phyloP scores from a whole-genome alignment of 139 green algal species.

The Yamagishiella unicocca region DNA sequence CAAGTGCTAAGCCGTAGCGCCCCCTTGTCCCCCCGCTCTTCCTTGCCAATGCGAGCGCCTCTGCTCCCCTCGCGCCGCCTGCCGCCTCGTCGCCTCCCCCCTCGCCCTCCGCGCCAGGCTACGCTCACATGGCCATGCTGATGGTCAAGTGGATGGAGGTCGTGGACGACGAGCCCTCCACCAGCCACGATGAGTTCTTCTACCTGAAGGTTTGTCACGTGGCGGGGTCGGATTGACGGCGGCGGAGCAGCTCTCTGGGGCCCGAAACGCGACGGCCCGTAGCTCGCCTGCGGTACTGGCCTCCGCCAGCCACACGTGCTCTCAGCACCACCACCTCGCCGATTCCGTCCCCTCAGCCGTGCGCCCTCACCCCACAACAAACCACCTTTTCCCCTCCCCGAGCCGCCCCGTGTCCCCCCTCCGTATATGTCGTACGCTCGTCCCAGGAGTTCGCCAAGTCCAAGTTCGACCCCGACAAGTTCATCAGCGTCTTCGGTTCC shows the following conservation, averaged over 20 bases:
- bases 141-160: conserved; percentile 56
- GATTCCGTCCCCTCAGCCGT: no score
- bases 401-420: background rate
- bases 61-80: background rate
- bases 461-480: conserved; percentile 76
- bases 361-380: no score
- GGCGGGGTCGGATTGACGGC: background rate
- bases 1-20: no score
- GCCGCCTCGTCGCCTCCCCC: background rate
- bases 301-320: no score
- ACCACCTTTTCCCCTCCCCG: no score
- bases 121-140: conserved; percentile 79
- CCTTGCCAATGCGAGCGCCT: background rate
- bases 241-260: no score
- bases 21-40: background rate
- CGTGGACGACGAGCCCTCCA: conserved; percentile 11
- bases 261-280: no score
- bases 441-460: conserved; percentile 70
- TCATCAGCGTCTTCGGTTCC: conserved; percentile 73
- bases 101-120: conserved; percentile 57
- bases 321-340: no score
- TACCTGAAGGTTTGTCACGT: conserved; percentile 33
- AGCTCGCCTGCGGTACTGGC: no score
- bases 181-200: conserved; percentile 29
- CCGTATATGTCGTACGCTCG: no score